Base-by-base conservation (phyloP, 2,329 filamentous ascomycete species). In the Hypoxylon sp. region DNA sequence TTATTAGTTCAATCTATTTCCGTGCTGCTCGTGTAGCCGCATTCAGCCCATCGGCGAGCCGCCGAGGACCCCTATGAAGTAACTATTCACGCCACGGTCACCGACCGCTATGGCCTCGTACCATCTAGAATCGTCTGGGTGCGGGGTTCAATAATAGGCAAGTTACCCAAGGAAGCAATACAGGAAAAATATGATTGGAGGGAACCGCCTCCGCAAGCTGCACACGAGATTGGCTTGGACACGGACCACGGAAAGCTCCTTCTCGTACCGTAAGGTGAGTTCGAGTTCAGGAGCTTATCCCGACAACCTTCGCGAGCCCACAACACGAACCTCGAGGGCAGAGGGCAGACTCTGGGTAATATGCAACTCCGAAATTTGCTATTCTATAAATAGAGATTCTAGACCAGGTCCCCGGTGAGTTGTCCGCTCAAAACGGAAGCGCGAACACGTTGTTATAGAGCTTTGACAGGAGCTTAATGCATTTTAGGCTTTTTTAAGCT, bases 361-460 rank as follows among this genome's bases (percentile, higher is more conserved):
- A 55, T 64, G 55, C 51, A 48, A 39, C 54, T 39, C 42, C 44
- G 46, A 55, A 54, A 63, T 53, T 22, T 39, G 14, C 3, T 6
- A 14, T 26, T 63, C 63, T 66, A 69, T 69, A 48, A 66, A 66
- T 69, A 63, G 67, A 13, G 37, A 10, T 13, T 63, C 67, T 66
- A 63, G 63, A 66, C 37, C 61, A 14, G 33, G 39, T 5, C 22
- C 37, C 13, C 19, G 14, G 48, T 50, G 42, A 48, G 46, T 31
- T 39, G 26, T 29, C 48, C 52, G 51, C 50, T 50, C 52, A 50
- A 37, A 58, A 56, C 19, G 46, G 63, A 57, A 57, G 39, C 24
- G 26, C 44, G 51, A 35, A 26, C 57, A 53, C 58, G 54, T 56
- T 51, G 44, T 47, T 58, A 26, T 31, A 29, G 35, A 52, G 24